Evolutionary conservation across 1,139 yeast genomes (phyloP).

Genomic region (Chernovozyma sophiae-reginae): DNA sequence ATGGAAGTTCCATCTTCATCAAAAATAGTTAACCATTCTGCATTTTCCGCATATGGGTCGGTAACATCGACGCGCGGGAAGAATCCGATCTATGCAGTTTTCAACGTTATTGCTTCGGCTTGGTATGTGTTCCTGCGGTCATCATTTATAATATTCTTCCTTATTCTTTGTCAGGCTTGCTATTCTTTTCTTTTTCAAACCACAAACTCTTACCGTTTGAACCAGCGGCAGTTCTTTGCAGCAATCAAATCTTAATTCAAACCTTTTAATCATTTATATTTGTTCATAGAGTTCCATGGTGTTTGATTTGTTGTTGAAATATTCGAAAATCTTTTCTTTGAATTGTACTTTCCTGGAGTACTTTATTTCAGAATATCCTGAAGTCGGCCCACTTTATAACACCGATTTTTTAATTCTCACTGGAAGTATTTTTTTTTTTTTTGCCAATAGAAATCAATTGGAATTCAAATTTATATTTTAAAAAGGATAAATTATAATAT

Average conservation of each 20-base stretch:
- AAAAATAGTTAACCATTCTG: not conserved
- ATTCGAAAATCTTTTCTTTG: not conserved
- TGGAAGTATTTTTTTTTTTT: too few species aligned
- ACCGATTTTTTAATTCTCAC: too few species aligned
- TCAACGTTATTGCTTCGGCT: conserved; percentile 5
- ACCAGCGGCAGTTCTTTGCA: conserved; percentile 1
- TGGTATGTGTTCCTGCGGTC: conserved; percentile 4
- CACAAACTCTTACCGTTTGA: not conserved
- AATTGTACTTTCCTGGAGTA: too few species aligned
- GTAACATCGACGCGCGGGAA: not conserved
- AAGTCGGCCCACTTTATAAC: too few species aligned
- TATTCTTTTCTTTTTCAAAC: not conserved
- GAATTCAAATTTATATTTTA: too few species aligned
- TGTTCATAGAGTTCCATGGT: not conserved
- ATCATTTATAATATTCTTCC: not conserved
- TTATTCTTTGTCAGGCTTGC: not conserved
- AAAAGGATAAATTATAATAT: too few species aligned
- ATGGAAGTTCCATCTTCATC: too few species aligned
- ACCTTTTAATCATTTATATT: conserved; percentile 1
- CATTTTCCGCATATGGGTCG: not conserved
- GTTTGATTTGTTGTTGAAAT: not conserved
- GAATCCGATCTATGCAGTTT: conserved; percentile 2
- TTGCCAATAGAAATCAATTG: too few species aligned
- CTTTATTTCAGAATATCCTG: too few species aligned
- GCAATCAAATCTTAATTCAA: conserved; percentile 2